These are phyloP conservation scores for Hibiscus syriacus DNA, from an alignment of 345 rosid species.

Conservation along the genomic window DNA sequence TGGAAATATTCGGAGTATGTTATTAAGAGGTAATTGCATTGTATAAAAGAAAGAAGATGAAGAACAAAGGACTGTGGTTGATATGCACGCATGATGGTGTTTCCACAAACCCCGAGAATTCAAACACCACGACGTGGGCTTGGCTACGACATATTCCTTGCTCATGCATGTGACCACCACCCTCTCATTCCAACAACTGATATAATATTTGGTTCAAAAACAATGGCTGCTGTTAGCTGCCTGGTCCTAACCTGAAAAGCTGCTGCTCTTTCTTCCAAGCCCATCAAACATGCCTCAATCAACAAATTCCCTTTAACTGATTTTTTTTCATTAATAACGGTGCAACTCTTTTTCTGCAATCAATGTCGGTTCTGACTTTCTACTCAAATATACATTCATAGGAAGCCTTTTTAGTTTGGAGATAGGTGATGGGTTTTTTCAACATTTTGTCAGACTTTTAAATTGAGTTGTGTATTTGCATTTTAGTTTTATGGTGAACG, in stretches of 20 bases:
- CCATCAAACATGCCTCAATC: conserved; percentile 41
- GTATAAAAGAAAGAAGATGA: neutral
- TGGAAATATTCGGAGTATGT: neutral
- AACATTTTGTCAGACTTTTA: neutral
- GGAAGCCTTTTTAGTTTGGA: neutral
- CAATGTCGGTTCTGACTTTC: neutral
- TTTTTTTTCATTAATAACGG: neutral
- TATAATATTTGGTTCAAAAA: neutral
- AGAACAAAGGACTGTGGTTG: neutral
- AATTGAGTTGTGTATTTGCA: neutral
- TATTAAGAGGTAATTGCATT: conserved; percentile 9
- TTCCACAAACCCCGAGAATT: neutral
- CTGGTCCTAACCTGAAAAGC: conserved; percentile 27
- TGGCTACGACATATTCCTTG: conserved; percentile 24
- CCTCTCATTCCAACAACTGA: conserved; percentile 15
- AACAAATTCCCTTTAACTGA: neutral
- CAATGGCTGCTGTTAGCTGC: conserved; percentile 22
- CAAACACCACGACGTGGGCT: neutral
- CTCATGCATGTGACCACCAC: conserved; percentile 54
- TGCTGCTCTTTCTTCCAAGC: conserved; percentile 42
- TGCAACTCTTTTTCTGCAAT: neutral
- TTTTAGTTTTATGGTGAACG: neutral
- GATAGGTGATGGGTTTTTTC: neutral
- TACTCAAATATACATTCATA: neutral
- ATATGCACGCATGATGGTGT: neutral